Base-by-base conservation (phyloP, 441 rosid species). In the Adansonia gregorii region DNA sequence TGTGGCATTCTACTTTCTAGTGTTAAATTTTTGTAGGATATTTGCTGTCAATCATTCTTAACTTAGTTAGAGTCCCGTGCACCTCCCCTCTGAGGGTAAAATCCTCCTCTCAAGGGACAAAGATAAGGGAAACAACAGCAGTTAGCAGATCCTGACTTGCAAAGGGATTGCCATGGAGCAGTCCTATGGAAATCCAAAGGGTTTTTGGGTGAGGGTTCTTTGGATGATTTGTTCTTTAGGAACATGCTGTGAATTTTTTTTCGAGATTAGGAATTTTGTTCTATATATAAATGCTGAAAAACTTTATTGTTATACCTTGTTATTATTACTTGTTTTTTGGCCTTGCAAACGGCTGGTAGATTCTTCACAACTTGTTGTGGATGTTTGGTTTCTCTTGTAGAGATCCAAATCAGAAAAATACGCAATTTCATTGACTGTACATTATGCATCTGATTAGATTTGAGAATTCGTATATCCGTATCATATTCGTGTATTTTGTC, bases 371-470 rank as follows among this genome's bases (percentile, higher is more conserved):
- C 22, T 65, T 7, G 12, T 20, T 8, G 19, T 65, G 9, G 41
- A 10, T 65, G 49, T 39, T 41, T 41, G 48, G 51, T 65, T 39
- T 65, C 70, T 65, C 27, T 65, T n/a, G 1, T 41, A 41, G 14
- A n/a, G 48, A 65, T 65, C 49, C 22, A 65, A 65, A n/a, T 65
- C 49, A 8, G 51, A 65, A 49, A 65, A 61, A 61, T 41, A n/a
- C 3, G 15, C 5, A 54, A 59, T 22, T 59, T 59, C 39, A 10
- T 59, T 59, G 65, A 59, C 35, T 59, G 63, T 9, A 59, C 35
- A 59, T 59, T 6, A 24, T 60, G 39, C 65, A 27, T 27, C 35
- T 27, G 35, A 27, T 27, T 27, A 27, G 35, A 27, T 27, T 27
- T 27, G 35, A 27, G 2, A 27, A 27, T 27, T 27, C 2, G 35